Conservation (phyloP, 371 early-diverging fungal genomes). For the Blastocladiella emersonii region DNA sequence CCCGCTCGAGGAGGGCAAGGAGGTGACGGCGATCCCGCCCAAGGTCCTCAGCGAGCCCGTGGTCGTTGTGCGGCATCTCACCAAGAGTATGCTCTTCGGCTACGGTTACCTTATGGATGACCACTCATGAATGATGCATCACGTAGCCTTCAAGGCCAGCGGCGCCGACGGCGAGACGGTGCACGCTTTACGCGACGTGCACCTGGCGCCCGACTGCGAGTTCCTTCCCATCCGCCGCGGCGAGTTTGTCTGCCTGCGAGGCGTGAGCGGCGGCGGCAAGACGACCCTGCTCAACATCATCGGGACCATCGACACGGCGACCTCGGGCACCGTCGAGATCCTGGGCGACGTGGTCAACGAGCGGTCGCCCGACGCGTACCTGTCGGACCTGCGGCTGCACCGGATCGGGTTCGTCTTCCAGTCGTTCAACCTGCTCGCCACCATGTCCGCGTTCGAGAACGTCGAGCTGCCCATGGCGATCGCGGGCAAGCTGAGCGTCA, state of each 20-base stretch:
- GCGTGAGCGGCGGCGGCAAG: conserved; percentile 15
- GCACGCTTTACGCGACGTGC: conserved; percentile 15
- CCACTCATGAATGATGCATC: neutral
- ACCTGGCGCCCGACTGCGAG: conserved; percentile 13
- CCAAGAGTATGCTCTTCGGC: conserved; percentile 6
- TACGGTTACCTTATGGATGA: neutral
- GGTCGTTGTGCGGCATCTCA: conserved; percentile 9
- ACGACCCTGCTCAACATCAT: conserved; percentile 12
- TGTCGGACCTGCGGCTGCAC: conserved; percentile 17
- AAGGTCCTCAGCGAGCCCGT: conserved; percentile 12
- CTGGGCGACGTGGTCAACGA: conserved; percentile 13
- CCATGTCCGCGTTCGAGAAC: conserved; percentile 20
- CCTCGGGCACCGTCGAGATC: conserved; percentile 14
- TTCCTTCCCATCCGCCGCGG: conserved; percentile 14
- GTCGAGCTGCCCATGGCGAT: conserved; percentile 23
- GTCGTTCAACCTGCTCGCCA: conserved; percentile 18
- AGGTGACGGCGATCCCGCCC: no score
- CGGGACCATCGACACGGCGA: conserved; percentile 14
- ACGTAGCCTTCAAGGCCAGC: conserved; percentile 9
- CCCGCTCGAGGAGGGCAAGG: no score
- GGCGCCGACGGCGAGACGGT: conserved; percentile 12
- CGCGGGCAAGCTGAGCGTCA: conserved; percentile 10
- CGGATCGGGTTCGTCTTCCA: conserved; percentile 21
- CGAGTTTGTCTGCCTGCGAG: conserved; percentile 20
- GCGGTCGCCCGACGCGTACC: conserved; percentile 9